phyloP scores from a whole-genome alignment of 2,329 filamentous ascomycete genomes.

The Clarireedia sp. region DNA sequence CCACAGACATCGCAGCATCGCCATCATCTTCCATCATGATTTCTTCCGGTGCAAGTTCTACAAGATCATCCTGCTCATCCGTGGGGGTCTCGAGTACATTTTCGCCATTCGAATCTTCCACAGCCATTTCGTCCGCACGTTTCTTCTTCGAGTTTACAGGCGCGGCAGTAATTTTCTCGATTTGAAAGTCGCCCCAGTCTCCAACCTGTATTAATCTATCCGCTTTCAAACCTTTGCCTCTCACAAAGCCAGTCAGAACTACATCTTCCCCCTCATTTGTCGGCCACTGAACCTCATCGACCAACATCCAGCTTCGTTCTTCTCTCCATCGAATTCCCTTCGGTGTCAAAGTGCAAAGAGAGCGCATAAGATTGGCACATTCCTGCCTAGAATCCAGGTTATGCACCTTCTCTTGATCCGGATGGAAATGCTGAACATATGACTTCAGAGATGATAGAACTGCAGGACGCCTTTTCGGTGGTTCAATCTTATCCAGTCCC shows the following conservation, averaged over 20 bases:
- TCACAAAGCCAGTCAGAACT: slow-evolving; percentile 73
- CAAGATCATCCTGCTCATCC: slow-evolving; percentile 75
- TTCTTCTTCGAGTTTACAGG: slow-evolving; percentile 55
- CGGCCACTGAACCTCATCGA: slow-evolving; percentile 72
- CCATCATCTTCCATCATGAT: slow-evolving; percentile 64
- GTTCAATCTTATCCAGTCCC: slow-evolving; percentile 68
- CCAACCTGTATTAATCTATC: slow-evolving; percentile 86
- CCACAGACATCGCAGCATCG: slow-evolving; percentile 41
- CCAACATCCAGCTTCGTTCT: slow-evolving; percentile 89
- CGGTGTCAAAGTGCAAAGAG: slow-evolving; percentile 82
- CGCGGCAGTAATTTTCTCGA: slow-evolving; percentile 78
- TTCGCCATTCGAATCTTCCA: slow-evolving; percentile 50
- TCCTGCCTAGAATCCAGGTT: slow-evolving; percentile 84
- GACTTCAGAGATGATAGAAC: slow-evolving; percentile 79
- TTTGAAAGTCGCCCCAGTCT: slow-evolving; percentile 89
- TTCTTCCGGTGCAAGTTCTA: slow-evolving; percentile 80
- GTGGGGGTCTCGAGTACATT: slow-evolving; percentile 62
- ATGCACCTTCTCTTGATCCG: slow-evolving; percentile 83
- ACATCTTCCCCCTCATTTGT: slow-evolving; percentile 53
- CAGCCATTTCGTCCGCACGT: slow-evolving; percentile 58
- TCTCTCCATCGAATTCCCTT: slow-evolving; percentile 96
- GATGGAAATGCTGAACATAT: slow-evolving; percentile 91
- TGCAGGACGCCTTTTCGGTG: slow-evolving; percentile 68
- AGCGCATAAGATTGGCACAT: slow-evolving; percentile 81
- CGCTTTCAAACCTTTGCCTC: slow-evolving; percentile 80